A percentile compares a stretch with the other conserved stretches of the same genome.
These are phyloP conservation scores for Trichoderma cornu-damae DNA, from an alignment of 2,329 filamentous ascomycete species.

Conservation along the genomic window DNA sequence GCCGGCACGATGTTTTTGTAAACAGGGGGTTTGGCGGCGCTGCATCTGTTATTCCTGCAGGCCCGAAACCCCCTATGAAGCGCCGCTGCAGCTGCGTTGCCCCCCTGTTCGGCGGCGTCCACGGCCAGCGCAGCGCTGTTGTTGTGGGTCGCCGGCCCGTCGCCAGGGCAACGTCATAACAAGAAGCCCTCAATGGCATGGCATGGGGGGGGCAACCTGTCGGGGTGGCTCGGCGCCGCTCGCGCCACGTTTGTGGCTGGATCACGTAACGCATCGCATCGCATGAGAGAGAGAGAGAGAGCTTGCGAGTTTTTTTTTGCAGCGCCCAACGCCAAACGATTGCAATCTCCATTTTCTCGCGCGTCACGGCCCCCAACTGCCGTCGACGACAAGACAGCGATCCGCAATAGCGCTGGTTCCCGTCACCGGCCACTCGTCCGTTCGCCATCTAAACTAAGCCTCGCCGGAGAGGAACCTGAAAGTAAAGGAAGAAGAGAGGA, in stretches of 20 bases:
- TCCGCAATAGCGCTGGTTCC: too few relatives aligned
- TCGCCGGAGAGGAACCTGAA: too few relatives aligned
- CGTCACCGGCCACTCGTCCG: too few relatives aligned
- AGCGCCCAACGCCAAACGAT: not conserved
- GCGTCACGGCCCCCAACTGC: too few relatives aligned
- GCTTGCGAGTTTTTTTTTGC: not conserved
- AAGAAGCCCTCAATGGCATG: too few relatives aligned
- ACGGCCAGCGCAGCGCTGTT: conserved; percentile 17
- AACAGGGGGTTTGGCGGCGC: not conserved
- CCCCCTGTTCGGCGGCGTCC: conserved; percentile 19
- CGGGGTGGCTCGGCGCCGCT: conserved; percentile 8
- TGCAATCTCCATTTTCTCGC: not conserved
- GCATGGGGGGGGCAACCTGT: too few relatives aligned
- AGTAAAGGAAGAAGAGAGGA: too few relatives aligned
- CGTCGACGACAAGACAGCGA: too few relatives aligned
- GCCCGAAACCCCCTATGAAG: conserved; percentile 8
- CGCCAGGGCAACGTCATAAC: conserved; percentile 24
- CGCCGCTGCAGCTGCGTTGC: not conserved
- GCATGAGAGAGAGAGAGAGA: too few relatives aligned
- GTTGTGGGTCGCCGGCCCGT: conserved; percentile 22
- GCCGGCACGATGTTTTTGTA: conserved; percentile 33
- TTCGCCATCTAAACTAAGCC: too few relatives aligned
- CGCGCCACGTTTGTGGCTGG: conserved; percentile 17
- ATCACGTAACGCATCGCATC: too few relatives aligned
- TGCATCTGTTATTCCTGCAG: conserved; percentile 25